phyloP scores from a whole-genome alignment of 768 basidiomycete species.

The Amanita muscaria region DNA sequence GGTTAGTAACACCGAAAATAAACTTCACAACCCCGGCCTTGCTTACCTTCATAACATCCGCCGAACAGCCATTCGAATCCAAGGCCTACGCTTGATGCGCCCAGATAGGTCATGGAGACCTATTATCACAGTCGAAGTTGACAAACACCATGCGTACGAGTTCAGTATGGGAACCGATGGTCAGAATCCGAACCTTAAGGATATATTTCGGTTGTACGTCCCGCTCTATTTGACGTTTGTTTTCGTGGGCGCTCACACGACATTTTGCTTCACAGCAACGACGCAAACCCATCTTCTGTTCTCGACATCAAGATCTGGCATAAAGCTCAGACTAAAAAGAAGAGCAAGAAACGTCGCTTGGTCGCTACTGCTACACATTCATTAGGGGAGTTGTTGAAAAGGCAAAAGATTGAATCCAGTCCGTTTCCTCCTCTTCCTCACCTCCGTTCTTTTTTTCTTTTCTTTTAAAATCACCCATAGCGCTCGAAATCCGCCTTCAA shows the following conservation, averaged over 20 bases:
- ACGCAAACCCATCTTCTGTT: conserved; percentile 28
- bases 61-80: conserved; percentile 30
- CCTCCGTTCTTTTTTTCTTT: background rate
- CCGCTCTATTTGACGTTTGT: background rate
- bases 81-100: conserved; percentile 41
- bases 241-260: background rate
- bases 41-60: no score
- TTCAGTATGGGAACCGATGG: conserved; percentile 57
- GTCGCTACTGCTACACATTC: conserved; percentile 44
- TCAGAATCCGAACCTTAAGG: conserved; percentile 59
- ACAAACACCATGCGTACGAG: conserved; percentile 44
- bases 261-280: conserved; percentile 24
- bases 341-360: conserved; percentile 43
- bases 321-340: conserved; percentile 54
- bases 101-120: conserved; percentile 62
- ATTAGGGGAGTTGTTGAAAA: conserved; percentile 44
- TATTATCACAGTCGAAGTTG: conserved; percentile 49
- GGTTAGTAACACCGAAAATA: conserved; percentile 12
- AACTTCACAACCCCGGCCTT: no score
- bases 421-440: conserved; percentile 13
- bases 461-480: conserved; percentile 24
- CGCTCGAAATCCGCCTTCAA: conserved; percentile 40
- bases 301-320: conserved; percentile 52
- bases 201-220: conserved; percentile 46
- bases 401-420: conserved; percentile 39